Conservation (phyloP, 179 eudicot species). For the Vitellaria paradoxa region DNA sequence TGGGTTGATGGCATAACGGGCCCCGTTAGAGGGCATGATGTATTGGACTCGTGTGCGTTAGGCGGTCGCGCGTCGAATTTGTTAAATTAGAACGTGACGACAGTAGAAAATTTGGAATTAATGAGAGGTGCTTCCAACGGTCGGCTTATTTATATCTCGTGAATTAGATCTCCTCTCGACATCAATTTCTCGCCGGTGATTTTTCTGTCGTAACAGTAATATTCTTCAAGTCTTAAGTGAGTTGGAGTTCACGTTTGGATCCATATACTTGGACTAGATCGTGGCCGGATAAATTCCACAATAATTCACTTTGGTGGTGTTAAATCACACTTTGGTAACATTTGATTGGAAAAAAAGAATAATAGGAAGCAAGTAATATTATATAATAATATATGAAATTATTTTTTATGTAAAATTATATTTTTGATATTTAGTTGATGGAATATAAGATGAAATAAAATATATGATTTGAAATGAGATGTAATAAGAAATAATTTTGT, state of each 20-base stretch:
- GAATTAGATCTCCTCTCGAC: not conserved
- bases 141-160: not conserved
- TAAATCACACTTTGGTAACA: too few relatives aligned
- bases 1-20: too few relatives aligned
- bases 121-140: slow-evolving; percentile 1
- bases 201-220: not conserved
- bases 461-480: too few relatives aligned
- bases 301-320: too few relatives aligned
- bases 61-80: not conserved
- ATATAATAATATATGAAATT: too few relatives aligned
- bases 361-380: too few relatives aligned
- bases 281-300: not conserved
- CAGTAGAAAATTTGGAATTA: not conserved
- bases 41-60: not conserved
- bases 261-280: not conserved
- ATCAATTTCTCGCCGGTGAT: not conserved
- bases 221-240: not conserved
- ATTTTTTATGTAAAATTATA: too few relatives aligned
- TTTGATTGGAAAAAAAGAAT: too few relatives aligned
- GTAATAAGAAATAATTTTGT: too few relatives aligned
- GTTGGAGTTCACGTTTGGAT: not conserved
- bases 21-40: not conserved
- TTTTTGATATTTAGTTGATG: too few relatives aligned
- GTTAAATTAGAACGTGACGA: not conserved
- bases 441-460: too few relatives aligned